Evolutionary conservation across 106 monocot species (phyloP), one percentile per base, ranked within the genome.

Genomic region (Dendrobium huoshanense): DNA sequence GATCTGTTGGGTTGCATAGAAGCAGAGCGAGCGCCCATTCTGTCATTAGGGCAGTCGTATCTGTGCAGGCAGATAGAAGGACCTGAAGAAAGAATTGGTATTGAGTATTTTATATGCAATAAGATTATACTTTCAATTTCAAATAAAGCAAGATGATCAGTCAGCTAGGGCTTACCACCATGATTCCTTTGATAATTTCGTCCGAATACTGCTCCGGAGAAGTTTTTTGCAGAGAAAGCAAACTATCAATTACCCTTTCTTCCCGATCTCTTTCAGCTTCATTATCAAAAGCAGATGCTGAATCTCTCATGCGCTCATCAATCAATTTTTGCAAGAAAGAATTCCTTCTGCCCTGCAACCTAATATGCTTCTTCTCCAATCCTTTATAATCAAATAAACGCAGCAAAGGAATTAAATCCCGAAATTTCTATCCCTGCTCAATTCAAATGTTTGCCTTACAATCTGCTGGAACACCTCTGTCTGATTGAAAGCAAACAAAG

Each of bases 1-100:
- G 55, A 7, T 44, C 16, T 8, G 80, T 42, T 1, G 85, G 88
- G 72, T 80, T 24, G 56, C 77, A 64, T 22, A 88, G 61, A 4
- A 88, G 70, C 17, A 77, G 77, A 7, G 88, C 68, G 58, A 85
- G 67, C 4, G 82, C 85, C 88, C 85, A 88, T 55, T 88, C 88
- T 24, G 41, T 55, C 2, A 85, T 88, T 16, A 73, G 17, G 3
- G 79, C 55, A 41, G 88, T 80, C 4, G 88, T 85, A 15, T 85
- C 85, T 0, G 88, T 82, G 0, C 85, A 81, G 8, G 81, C 82
- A 9, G 75, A 37, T 15, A 86, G 54, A 13, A 86, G 5, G 2
- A 41, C 15, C 85, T 78, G 61, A 9, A 45, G 9, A 45, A 37
- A 37, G 37, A 37, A 37, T 37, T 37, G 2, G 37, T 37, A 37